Percentiles rank a stretch among this genome's conserved stretches.
phyloP scores from a whole-genome alignment of 2,329 filamentous ascomycete genomes.

The Trichoderma lentiforme region DNA sequence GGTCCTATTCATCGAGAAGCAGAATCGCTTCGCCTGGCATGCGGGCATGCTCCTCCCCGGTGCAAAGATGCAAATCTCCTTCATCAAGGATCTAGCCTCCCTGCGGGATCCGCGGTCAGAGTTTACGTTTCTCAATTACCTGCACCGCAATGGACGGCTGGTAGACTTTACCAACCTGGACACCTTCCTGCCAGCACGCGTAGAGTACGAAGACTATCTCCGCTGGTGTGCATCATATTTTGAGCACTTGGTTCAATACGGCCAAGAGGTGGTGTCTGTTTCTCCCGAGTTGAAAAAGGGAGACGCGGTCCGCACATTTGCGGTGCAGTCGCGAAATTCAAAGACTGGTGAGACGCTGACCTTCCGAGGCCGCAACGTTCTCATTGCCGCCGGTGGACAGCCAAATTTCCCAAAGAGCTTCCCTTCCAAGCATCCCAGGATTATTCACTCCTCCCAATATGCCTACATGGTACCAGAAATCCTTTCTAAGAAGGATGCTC shows the following conservation, averaged over 20 bases:
- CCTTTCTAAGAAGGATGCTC: constrained; percentile 51
- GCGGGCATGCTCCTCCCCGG: constrained; percentile 91
- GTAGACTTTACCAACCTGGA: constrained; percentile 87
- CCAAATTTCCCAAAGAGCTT: constrained; percentile 69
- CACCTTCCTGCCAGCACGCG: constrained; percentile 80
- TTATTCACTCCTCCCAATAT: constrained; percentile 90
- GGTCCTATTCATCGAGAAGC: constrained; percentile 84
- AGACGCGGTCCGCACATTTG: constrained; percentile 60
- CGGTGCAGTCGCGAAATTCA: constrained; percentile 61
- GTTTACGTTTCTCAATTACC: constrained; percentile 95
- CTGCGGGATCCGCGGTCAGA: constrained; percentile 81
- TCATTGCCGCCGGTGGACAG: constrained; percentile 57
- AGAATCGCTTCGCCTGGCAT: constrained; percentile 83
- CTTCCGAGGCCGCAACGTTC: constrained; percentile 62
- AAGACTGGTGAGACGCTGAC: constrained; percentile 52
- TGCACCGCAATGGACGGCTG: constrained; percentile 75
- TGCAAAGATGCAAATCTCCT: constrained; percentile 96
- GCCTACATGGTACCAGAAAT: constrained; percentile 60
- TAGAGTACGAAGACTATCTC: constrained; percentile 95
- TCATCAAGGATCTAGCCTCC: constrained; percentile 92
- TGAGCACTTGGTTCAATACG: constrained; percentile 68
- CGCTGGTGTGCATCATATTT: constrained; percentile 87
- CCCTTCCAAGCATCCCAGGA: constrained; percentile 64
- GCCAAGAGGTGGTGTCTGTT: constrained; percentile 72
- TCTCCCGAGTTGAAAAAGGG: constrained; percentile 47